A percentile compares a stretch with the other conserved stretches of the same genome.
phyloP scores from a whole-genome alignment of 495 filamentous ascomycete genomes.

The Neurospora intermedia region DNA sequence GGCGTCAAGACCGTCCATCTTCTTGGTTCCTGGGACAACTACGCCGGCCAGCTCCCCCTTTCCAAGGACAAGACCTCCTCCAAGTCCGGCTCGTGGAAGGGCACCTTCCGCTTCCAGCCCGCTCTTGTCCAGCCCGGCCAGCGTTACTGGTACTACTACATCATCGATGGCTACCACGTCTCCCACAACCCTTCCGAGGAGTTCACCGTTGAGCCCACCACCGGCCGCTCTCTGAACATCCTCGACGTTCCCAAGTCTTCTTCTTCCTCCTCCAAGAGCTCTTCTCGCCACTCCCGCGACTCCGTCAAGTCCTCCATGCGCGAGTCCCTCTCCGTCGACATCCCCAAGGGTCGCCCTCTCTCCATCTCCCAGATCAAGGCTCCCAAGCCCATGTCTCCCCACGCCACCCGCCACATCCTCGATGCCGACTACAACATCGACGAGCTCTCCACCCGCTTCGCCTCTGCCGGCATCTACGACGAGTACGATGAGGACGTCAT shows the following conservation, averaged over 20 bases:
- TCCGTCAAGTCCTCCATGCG: constrained; percentile 25
- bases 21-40: constrained; percentile 97
- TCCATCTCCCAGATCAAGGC: constrained; percentile 82
- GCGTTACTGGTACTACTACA: constrained; percentile 99
- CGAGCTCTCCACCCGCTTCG: constrained; percentile 63
- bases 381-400: constrained; percentile 79
- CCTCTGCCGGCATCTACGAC: constrained; percentile 59
- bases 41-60: constrained; percentile 82
- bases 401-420: constrained; percentile 75
- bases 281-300: constrained; percentile 21
- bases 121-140: constrained; percentile 69
- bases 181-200: constrained; percentile 90
- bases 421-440: constrained; percentile 61
- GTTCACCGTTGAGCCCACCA: constrained; percentile 90
- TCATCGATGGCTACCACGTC: constrained; percentile 98
- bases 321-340: constrained; percentile 37
- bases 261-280: constrained; percentile 32
- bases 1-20: constrained; percentile 97
- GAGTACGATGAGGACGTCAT: constrained; percentile 50
- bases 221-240: constrained; percentile 84
- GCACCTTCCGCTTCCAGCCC: constrained; percentile 91
- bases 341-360: constrained; percentile 77
- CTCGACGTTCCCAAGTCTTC: constrained; percentile 47
- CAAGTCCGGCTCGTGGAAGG: constrained; percentile 82
- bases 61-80: constrained; percentile 68